A percentile compares a stretch with the other conserved stretches of the same genome.
These are phyloP conservation scores for Alternaria ethzedia DNA, from an alignment of 2,329 filamentous ascomycete genomes.

Conservation along the genomic window DNA sequence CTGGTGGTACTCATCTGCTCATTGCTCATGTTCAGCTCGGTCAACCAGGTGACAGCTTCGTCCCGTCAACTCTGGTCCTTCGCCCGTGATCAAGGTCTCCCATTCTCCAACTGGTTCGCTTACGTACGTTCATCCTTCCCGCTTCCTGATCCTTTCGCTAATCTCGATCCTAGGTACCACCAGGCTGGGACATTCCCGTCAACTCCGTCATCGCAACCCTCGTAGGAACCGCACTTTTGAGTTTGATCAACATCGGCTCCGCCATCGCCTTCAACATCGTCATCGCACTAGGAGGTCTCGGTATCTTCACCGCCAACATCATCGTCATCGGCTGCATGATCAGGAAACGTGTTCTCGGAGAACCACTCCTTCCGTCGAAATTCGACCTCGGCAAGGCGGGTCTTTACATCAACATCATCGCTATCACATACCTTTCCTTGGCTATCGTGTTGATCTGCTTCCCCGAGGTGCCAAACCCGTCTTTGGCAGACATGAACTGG, in stretches of 20 bases:
- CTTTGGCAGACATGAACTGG: slow-evolving; percentile 54
- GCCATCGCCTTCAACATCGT: slow-evolving; percentile 27
- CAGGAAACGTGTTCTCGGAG: slow-evolving; percentile 50
- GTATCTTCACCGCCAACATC: slow-evolving; percentile 18
- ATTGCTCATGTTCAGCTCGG: not conserved
- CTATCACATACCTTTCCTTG: slow-evolving; percentile 47
- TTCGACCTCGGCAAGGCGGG: slow-evolving; percentile 55
- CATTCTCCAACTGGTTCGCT: slow-evolving; percentile 18
- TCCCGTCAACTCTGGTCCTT: slow-evolving; percentile 39
- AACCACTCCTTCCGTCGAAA: slow-evolving; percentile 51
- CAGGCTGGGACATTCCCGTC: slow-evolving; percentile 29
- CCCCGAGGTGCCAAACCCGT: slow-evolving; percentile 27
- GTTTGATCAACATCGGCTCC: slow-evolving; percentile 36
- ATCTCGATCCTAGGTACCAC: slow-evolving; percentile 12
- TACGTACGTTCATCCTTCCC: slow-evolving; percentile 13
- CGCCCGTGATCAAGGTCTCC: slow-evolving; percentile 35
- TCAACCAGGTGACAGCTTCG: slow-evolving; percentile 18
- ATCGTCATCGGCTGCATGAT: slow-evolving; percentile 55
- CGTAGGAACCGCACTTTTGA: slow-evolving; percentile 20
- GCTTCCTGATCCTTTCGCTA: not conserved
- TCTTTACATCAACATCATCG: slow-evolving; percentile 48
- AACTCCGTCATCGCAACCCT: slow-evolving; percentile 28
- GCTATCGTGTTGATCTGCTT: slow-evolving; percentile 54
- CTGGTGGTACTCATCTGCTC: slow-evolving; percentile 12
- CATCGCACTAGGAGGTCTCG: slow-evolving; percentile 11